Conservation (phyloP, 208 protist species). For the Trypanosomatidae sp. region DNA sequence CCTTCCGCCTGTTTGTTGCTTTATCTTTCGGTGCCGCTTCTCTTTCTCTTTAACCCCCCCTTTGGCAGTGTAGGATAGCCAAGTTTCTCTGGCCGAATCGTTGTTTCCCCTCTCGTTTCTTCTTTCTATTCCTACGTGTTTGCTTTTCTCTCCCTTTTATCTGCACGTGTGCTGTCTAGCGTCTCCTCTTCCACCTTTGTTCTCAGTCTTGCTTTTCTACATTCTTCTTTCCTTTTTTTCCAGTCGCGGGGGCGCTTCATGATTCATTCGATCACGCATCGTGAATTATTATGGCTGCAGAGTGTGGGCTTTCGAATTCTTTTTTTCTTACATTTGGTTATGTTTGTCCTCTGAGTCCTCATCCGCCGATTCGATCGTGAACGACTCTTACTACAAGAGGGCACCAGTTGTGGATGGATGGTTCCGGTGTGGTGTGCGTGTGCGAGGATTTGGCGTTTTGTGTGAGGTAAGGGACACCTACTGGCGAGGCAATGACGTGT, state of each 20-base stretch:
- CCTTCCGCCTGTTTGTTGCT: neutral
- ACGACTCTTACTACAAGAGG: neutral
- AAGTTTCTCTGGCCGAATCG: neutral
- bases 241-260: neutral
- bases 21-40: neutral
- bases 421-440: neutral
- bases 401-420: neutral
- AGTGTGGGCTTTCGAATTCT: neutral
- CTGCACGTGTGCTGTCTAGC: neutral
- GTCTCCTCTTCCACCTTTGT: neutral
- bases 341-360: constrained; percentile 2
- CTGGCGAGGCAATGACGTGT: neutral
- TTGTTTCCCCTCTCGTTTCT: neutral
- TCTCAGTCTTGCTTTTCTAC: neutral
- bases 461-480: neutral
- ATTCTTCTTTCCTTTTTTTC: neutral
- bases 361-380: neutral
- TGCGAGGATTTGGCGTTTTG: neutral
- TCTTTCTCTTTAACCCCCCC: constrained; percentile 2
- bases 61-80: neutral
- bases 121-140: neutral
- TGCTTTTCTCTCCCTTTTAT: neutral
- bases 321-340: neutral
- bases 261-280: neutral
- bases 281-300: neutral